Percentiles rank a stretch among this genome's conserved stretches.
These are phyloP conservation scores for Paraphoma sp. DNA, from an alignment of 2,329 filamentous ascomycete genomes.

Conservation along the genomic window DNA sequence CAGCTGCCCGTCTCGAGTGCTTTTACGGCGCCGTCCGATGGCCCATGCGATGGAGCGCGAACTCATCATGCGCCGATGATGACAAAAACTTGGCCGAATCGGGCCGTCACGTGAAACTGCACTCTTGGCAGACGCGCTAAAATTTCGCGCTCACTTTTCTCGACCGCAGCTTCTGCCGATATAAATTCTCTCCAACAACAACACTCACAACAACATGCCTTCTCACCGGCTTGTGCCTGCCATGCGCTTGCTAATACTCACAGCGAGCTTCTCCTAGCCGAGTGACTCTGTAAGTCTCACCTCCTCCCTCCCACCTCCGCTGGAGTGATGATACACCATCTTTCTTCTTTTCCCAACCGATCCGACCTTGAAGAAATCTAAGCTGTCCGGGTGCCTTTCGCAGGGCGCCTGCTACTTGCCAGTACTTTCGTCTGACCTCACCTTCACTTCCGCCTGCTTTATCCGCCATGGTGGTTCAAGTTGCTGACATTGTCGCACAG, in stretches of 20 bases:
- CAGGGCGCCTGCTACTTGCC: constrained; percentile 84
- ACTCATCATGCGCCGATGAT: not conserved
- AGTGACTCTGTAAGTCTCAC: constrained; percentile 21
- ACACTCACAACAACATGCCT: constrained; percentile 8
- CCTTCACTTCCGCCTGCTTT: not conserved
- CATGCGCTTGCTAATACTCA: not conserved
- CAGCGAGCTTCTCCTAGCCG: not conserved
- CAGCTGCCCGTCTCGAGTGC: not conserved
- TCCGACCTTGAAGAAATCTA: constrained; percentile 83
- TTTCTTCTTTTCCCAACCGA: constrained; percentile 89
- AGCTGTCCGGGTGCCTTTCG: constrained; percentile 68
- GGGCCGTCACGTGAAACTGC: not conserved
- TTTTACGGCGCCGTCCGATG: not conserved
- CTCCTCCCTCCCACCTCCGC: constrained; percentile 8
- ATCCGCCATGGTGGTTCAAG: constrained; percentile 4
- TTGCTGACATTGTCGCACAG: constrained; percentile 16
- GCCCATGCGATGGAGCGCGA: not conserved
- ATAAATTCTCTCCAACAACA: not conserved
- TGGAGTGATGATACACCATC: constrained; percentile 76
- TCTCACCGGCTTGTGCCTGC: not conserved
- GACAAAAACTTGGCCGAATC: constrained; percentile 3
- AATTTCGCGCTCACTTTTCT: constrained; percentile 2
- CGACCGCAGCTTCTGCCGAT: not conserved
- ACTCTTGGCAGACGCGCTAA: constrained; percentile 4
- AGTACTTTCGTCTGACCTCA: constrained; percentile 81